A percentile compares a stretch with the other conserved stretches of the same genome.
These are phyloP conservation scores for Lactifluus echinatus DNA, from an alignment of 768 basidiomycete genomes.

Conservation along the genomic window DNA sequence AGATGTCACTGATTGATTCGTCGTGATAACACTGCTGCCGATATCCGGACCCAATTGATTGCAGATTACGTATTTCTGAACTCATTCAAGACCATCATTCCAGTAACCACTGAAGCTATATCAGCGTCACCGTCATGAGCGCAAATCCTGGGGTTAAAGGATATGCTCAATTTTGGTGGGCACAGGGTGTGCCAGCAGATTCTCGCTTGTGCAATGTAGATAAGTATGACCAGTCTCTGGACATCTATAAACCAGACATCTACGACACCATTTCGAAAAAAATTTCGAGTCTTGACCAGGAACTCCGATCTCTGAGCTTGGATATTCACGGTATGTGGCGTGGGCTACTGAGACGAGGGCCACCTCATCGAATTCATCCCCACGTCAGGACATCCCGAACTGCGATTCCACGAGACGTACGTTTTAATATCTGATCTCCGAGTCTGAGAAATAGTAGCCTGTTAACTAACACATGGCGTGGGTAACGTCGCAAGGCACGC, in stretches of 20 bases:
- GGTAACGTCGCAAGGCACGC: slow-evolving; percentile 43
- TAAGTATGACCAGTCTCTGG: slow-evolving; percentile 4
- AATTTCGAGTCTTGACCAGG: slow-evolving; percentile 43
- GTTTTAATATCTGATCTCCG: slow-evolving; percentile 3
- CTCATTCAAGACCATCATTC: neutral
- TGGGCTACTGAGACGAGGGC: neutral
- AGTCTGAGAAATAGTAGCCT: neutral
- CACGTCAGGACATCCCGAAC: slow-evolving; percentile 55
- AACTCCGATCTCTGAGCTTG: slow-evolving; percentile 53
- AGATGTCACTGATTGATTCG: too few species aligned
- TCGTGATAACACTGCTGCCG: too few species aligned
- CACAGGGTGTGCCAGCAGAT: neutral
- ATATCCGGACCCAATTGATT: too few species aligned
- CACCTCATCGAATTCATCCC: neutral
- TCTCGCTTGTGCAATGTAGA: slow-evolving; percentile 12
- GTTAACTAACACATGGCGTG: neutral
- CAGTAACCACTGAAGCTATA: neutral
- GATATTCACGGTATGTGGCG: slow-evolving; percentile 55
- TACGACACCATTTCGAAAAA: slow-evolving; percentile 32
- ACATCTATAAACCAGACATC: slow-evolving; percentile 17
- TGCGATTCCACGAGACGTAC: slow-evolving; percentile 61
- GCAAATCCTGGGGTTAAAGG: neutral
- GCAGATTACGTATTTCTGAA: neutral
- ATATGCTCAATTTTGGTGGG: slow-evolving; percentile 15
- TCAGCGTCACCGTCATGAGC: neutral